These are phyloP conservation scores for Pyrenochaeta sp. DNA, from an alignment of 2,329 filamentous ascomycete genomes.

Conservation along the genomic window DNA sequence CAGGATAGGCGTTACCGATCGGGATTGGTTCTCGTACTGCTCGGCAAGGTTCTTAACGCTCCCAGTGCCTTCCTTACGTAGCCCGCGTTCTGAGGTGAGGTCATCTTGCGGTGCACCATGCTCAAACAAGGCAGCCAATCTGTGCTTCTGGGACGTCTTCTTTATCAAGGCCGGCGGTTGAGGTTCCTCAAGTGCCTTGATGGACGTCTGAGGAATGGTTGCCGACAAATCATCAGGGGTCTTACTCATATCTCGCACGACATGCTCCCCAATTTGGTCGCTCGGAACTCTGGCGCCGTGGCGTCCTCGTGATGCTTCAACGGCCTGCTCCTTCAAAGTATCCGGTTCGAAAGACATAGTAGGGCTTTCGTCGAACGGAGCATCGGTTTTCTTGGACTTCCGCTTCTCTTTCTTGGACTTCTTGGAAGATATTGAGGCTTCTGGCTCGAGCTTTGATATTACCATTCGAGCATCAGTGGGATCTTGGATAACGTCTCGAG, in stretches of 20 bases:
- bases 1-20: slow-evolving; percentile 26
- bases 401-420: slow-evolving; percentile 27
- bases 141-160: slow-evolving; percentile 51
- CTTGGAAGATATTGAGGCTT: slow-evolving; percentile 7
- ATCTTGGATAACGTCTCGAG: not conserved
- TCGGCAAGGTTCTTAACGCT: slow-evolving; percentile 34
- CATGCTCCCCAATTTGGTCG: not conserved
- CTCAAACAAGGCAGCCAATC: slow-evolving; percentile 44
- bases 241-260: not conserved
- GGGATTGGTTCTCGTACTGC: slow-evolving; percentile 32
- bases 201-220: slow-evolving; percentile 1
- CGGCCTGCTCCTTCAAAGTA: not conserved
- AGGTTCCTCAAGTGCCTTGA: slow-evolving; percentile 18
- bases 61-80: slow-evolving; percentile 24
- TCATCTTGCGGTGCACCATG: slow-evolving; percentile 25
- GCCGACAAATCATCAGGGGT: not conserved
- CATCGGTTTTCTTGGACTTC: slow-evolving; percentile 25
- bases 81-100: slow-evolving; percentile 9
- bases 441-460: slow-evolving; percentile 2
- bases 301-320: not conserved
- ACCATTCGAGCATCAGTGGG: slow-evolving; percentile 6
- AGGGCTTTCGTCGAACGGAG: slow-evolving; percentile 4
- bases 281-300: not conserved
- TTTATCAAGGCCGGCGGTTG: slow-evolving; percentile 37
- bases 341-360: not conserved